A percentile compares a stretch with the other conserved stretches of the same genome.
phyloP scores from a whole-genome alignment of 1,139 yeast species.

The Candida tropicalis region DNA sequence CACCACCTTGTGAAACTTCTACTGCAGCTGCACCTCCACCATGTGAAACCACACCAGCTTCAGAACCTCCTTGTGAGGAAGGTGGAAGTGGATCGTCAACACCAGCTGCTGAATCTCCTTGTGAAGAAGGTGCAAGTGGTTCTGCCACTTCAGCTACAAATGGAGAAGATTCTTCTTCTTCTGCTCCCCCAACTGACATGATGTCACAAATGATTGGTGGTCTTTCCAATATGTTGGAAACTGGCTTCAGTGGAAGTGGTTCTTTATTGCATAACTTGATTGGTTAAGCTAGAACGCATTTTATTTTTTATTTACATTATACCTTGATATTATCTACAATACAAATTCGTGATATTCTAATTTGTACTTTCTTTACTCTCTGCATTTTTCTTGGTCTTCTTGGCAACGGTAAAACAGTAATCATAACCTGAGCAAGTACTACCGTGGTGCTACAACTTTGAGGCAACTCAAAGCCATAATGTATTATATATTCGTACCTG shows the following conservation, averaged over 20 bases:
- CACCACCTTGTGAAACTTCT: background rate
- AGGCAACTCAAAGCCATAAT: too few relatives aligned
- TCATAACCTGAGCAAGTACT: too few relatives aligned
- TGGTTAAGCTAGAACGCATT: background rate
- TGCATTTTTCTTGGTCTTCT: too few relatives aligned
- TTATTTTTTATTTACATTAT: background rate
- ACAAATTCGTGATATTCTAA: too few relatives aligned
- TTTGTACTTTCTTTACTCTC: too few relatives aligned
- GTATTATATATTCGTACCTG: too few relatives aligned
- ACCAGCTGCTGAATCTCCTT: too few relatives aligned
- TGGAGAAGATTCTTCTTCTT: background rate
- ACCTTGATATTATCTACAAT: too few relatives aligned
- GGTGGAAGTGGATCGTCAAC: too few relatives aligned
- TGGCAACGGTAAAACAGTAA: too few relatives aligned
- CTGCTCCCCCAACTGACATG: slow-evolving; percentile 4
- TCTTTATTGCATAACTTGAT: slow-evolving; percentile 1
- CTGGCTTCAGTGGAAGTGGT: slow-evolving; percentile 2
- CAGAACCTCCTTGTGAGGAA: background rate
- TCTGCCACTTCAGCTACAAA: background rate
- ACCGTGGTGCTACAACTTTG: too few relatives aligned
- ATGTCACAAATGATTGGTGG: slow-evolving; percentile 5
- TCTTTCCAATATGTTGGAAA: slow-evolving; percentile 1
- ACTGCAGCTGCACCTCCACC: background rate
- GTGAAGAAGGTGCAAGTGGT: too few relatives aligned
- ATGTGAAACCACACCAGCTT: background rate